phyloP scores from a whole-genome alignment of 2,329 filamentous ascomycete genomes.

The Coniochaeta sp. region DNA sequence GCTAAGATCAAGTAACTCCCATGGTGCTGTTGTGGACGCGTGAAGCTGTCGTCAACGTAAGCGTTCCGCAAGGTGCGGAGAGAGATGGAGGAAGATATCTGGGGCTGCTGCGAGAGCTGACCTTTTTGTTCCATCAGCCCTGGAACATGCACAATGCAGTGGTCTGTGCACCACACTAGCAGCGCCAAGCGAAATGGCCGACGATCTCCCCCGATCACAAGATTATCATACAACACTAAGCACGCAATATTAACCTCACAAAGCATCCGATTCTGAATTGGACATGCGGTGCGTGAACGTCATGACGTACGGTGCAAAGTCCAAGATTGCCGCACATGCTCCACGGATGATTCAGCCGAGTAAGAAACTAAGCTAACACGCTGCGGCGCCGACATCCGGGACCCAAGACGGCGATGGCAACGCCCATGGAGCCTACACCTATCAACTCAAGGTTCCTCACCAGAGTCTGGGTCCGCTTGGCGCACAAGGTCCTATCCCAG shows the following conservation, averaged over 20 bases:
- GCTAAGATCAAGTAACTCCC: neutral
- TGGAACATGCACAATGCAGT: neutral
- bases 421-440: neutral
- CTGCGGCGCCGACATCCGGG: too few relatives aligned
- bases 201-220: neutral
- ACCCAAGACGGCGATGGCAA: neutral
- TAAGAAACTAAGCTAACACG: too few relatives aligned
- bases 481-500: neutral
- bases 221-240: neutral
- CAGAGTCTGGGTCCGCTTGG: neutral
- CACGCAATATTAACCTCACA: too few relatives aligned
- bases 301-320: neutral
- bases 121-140: neutral
- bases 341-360: too few relatives aligned
- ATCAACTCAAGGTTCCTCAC: neutral
- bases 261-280: too few relatives aligned
- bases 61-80: neutral
- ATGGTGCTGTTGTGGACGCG: neutral
- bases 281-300: neutral
- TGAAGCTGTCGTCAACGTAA: neutral
- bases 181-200: neutral
- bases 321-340: too few relatives aligned
- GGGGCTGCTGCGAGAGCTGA: neutral
- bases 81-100: neutral
- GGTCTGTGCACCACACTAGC: neutral